Percentiles rank a stretch among this genome's conserved stretches.
Evolutionary conservation across 148 eudicot species (phyloP).

Genomic region (Silene conica): DNA sequence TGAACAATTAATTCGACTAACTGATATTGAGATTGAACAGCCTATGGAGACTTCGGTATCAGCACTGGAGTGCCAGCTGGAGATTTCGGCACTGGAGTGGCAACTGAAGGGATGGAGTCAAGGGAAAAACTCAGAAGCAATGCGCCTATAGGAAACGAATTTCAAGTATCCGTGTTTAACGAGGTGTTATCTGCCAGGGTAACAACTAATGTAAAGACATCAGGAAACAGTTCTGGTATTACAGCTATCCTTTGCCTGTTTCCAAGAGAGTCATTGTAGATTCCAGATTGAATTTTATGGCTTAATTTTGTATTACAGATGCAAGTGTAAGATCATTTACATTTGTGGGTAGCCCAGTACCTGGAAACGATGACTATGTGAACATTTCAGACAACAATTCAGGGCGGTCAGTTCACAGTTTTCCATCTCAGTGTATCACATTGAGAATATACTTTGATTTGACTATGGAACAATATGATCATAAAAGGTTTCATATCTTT

Average conservation of each 20-base stretch:
- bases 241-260: background rate
- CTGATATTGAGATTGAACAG: slow-evolving; percentile 33
- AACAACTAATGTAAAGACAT: slow-evolving; percentile 33
- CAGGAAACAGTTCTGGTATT: slow-evolving; percentile 55
- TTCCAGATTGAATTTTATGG: slow-evolving; percentile 14
- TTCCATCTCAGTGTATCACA: no score
- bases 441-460: no score
- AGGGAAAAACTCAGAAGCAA: slow-evolving; percentile 41
- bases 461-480: background rate
- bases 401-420: slow-evolving; percentile 46
- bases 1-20: background rate
- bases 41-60: slow-evolving; percentile 41
- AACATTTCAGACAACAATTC: slow-evolving; percentile 55
- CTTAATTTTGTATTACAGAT: slow-evolving; percentile 36
- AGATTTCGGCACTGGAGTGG: slow-evolving; percentile 31
- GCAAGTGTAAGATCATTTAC: slow-evolving; percentile 42
- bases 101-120: slow-evolving; percentile 32
- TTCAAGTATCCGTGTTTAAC: slow-evolving; percentile 34
- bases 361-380: slow-evolving; percentile 40
- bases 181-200: slow-evolving; percentile 22
- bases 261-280: background rate
- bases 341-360: slow-evolving; percentile 55
- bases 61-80: no score
- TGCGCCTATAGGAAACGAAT: slow-evolving; percentile 17
- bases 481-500: background rate